These are phyloP conservation scores for Mucor irregularis DNA, from an alignment of 371 early-diverging fungal genomes.

Conservation along the genomic window DNA sequence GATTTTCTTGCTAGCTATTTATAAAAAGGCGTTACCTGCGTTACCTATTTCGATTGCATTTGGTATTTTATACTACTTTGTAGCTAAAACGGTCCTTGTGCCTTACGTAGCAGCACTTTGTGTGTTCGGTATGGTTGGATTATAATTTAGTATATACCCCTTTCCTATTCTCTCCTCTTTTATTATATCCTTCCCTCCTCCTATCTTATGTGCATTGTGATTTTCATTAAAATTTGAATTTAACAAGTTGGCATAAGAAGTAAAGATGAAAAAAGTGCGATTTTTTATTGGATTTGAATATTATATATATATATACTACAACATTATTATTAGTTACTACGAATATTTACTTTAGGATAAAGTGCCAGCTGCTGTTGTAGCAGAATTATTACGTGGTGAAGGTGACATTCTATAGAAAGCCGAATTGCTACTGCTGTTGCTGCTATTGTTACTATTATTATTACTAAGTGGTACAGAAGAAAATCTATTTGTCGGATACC, in stretches of 20 bases:
- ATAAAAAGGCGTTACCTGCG: slow-evolving; percentile 83
- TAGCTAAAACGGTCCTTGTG: slow-evolving; percentile 59
- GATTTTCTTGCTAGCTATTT: slow-evolving; percentile 81
- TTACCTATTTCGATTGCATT: slow-evolving; percentile 87
- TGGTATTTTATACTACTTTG: slow-evolving; percentile 84
- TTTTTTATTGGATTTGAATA: too few species aligned
- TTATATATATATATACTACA: background rate
- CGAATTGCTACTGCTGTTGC: background rate
- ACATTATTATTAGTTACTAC: background rate
- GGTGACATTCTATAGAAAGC: slow-evolving; percentile 14
- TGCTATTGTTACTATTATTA: too few species aligned
- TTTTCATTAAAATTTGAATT: background rate
- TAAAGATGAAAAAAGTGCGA: too few species aligned
- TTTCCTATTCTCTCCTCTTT: background rate
- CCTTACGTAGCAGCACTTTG: slow-evolving; percentile 57
- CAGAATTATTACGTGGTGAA: slow-evolving; percentile 11
- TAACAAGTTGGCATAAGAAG: too few species aligned
- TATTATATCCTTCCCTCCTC: background rate
- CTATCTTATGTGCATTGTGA: too few species aligned
- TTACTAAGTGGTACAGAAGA: background rate
- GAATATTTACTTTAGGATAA: slow-evolving; percentile 1
- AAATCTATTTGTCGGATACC: background rate
- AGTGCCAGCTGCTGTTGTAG: slow-evolving; percentile 6
- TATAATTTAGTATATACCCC: slow-evolving; percentile 21
- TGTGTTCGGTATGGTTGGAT: slow-evolving; percentile 50